phyloP scores from a whole-genome alignment of 805 yeast genomes.

The Yarrowia sp. region DNA sequence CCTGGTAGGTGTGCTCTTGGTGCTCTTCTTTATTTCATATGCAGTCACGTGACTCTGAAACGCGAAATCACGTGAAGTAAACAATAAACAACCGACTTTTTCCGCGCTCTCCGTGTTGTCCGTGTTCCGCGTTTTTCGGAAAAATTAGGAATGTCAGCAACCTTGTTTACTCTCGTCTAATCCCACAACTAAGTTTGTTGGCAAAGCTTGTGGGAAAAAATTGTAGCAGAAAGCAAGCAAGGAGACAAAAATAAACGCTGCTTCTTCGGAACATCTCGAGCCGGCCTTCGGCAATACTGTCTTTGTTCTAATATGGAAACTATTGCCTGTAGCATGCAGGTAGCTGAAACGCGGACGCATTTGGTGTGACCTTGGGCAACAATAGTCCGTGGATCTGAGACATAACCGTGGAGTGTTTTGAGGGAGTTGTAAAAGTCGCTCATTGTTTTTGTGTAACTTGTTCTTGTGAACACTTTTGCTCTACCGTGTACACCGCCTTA shows the following conservation, averaged over 20 bases:
- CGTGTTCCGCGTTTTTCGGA: not conserved
- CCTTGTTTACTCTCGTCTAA: not conserved
- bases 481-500: no score
- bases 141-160: not conserved
- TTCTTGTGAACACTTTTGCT: no score
- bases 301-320: not conserved
- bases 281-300: not conserved
- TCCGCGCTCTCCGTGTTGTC: not conserved
- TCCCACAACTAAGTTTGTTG: not conserved
- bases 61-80: not conserved
- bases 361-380: not conserved
- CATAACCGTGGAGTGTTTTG: not conserved
- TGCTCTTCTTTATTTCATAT: not conserved
- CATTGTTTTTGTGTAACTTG: not conserved
- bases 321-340: not conserved
- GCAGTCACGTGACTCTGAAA: not conserved
- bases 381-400: not conserved
- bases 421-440: not conserved
- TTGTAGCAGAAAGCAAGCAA: not conserved
- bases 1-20: no score
- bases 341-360: conserved; percentile 2
- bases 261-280: not conserved
- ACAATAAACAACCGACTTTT: not conserved
- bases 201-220: not conserved
- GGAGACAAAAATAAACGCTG: not conserved